A percentile compares a stretch with the other conserved stretches of the same genome.
Evolutionary conservation across 768 basidiomycete genomes (phyloP).

Genomic region (Mycena indigotica): DNA sequence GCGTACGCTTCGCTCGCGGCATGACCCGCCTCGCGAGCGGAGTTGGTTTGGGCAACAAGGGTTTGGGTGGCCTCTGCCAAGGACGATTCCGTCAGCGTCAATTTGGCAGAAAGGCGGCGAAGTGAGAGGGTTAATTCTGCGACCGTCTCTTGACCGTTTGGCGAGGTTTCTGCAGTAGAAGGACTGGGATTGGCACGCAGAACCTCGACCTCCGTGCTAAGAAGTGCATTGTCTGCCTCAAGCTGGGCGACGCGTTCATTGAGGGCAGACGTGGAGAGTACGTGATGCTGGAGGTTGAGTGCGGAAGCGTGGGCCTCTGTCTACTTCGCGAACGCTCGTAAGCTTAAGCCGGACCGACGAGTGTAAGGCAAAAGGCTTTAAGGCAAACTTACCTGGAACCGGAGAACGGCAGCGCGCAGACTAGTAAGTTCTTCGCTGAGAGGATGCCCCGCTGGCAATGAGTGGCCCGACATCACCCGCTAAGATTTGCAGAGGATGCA

Average conservation of each 20-base stretch:
- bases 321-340: slow-evolving; percentile 27
- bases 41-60: slow-evolving; percentile 45
- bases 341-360: neutral
- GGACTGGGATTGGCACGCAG: slow-evolving; percentile 43
- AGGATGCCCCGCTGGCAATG: slow-evolving; percentile 6
- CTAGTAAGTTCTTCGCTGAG: slow-evolving; percentile 15
- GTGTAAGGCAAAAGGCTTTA: neutral
- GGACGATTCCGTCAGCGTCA: slow-evolving; percentile 59
- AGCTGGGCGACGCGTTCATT: slow-evolving; percentile 37
- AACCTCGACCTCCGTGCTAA: slow-evolving; percentile 40
- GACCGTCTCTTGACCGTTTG: neutral
- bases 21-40: slow-evolving; percentile 44
- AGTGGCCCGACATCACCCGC: too few species aligned
- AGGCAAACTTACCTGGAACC: neutral
- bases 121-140: slow-evolving; percentile 65
- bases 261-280: slow-evolving; percentile 42
- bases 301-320: slow-evolving; percentile 53
- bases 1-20: slow-evolving; percentile 56
- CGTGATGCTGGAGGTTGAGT: slow-evolving; percentile 51
- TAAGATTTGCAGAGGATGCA: too few species aligned
- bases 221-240: slow-evolving; percentile 46
- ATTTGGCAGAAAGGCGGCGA: slow-evolving; percentile 68
- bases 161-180: slow-evolving; percentile 8
- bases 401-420: neutral
- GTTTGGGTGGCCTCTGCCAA: slow-evolving; percentile 52